phyloP scores from a whole-genome alignment of 306 rosid species.

The Prunus mira region DNA sequence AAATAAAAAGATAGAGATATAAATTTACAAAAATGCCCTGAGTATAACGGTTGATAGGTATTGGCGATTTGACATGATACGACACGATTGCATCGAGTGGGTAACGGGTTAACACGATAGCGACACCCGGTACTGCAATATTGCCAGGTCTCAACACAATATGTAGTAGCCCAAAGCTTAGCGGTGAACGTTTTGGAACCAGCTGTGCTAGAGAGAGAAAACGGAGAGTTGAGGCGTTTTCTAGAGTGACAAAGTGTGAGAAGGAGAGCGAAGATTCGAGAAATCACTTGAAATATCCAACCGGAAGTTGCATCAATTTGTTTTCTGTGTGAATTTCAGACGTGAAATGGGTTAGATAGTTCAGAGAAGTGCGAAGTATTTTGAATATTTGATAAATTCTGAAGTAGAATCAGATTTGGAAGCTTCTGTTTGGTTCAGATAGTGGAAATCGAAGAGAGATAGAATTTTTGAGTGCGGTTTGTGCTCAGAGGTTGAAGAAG shows the following conservation, averaged over 20 bases:
- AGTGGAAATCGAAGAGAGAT: not conserved
- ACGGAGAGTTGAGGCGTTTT: not conserved
- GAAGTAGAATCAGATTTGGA: not conserved
- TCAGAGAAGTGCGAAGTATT: not conserved
- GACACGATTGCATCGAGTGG: too few relatives aligned
- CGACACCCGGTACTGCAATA: too few relatives aligned
- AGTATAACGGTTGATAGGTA: too few relatives aligned
- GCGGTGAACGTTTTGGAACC: not conserved
- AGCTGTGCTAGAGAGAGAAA: not conserved
- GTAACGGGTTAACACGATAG: too few relatives aligned
- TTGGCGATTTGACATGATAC: too few relatives aligned
- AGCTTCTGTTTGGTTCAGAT: not conserved
- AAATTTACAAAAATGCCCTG: too few relatives aligned
- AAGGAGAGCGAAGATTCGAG: not conserved
- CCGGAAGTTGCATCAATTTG: not conserved
- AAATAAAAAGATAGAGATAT: too few relatives aligned
- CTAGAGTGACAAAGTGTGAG: not conserved
- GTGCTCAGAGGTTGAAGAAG: not conserved
- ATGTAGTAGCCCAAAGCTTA: not conserved
- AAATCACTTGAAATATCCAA: not conserved
- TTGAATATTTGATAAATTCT: not conserved
- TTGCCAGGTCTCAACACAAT: not conserved
- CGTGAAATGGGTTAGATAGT: not conserved
- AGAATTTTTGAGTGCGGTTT: not conserved
- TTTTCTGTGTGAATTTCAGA: not conserved